Evolutionary conservation across 106 monocot species (phyloP), one percentile per base, ranked within the genome.

Genomic region (Gastrodia elata): DNA sequence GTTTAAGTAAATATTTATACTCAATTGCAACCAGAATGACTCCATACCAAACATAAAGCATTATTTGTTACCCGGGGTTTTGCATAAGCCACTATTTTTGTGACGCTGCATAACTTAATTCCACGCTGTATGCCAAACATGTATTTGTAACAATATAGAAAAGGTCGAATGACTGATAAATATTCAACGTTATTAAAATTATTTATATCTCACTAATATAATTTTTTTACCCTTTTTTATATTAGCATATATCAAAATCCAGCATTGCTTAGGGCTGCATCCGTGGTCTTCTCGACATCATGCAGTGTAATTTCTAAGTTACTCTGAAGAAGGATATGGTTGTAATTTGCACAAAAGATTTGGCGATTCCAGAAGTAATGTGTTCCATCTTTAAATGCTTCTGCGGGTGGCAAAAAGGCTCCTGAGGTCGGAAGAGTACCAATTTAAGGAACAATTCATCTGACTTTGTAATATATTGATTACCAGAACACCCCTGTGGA

Each of bases 221-320:
- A 1, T 30, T 55, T 55, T 55, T 22, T 55, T 55, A 55, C n/a
- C 5, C 24, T n/a, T 61, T 61, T 61, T 30, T 41, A 25, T 69
- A 38, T 64, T 4, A 87, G 87, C 7, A 78, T 87, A 74, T 87
- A 87, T 68, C 83, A 87, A 61, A 87, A 87, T 67, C 87, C 80
- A 25, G 87, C 77, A 49, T 55, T 87, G 32, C 67, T 87, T 26
- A 48, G 70, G 43, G 83, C 78, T 65, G 87, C 87, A 57, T 67
- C 80, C 43, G 59, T 81, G 73, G 87, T 80, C 24, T 80, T 83
- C 38, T 78, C 77, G 55, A 81, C 72, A 36, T 87, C 83, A 46
- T 87, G 78, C 75, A 74, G 77, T 49, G 78, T 80, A 26, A 72
- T 87, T 58, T 83, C 83, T 4, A 87, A 83, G 46, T 59, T 87